Evolutionary conservation across 2,329 filamentous ascomycete species (phyloP), one percentile per base, ranked within the genome.

Genomic region (Hypocreales sp.): DNA sequence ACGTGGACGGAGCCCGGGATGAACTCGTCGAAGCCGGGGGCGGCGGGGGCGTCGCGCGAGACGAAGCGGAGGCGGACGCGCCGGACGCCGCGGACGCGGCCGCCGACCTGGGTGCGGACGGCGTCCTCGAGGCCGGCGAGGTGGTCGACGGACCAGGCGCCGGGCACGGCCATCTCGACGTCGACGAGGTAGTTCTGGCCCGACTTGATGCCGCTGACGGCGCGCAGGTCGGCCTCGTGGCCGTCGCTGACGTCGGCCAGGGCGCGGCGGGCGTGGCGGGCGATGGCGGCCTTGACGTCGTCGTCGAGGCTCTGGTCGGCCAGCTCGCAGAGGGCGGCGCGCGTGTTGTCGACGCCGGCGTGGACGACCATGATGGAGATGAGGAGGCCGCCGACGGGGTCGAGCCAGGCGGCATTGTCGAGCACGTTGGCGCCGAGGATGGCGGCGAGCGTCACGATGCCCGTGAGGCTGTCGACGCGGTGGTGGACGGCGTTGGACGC

Each of bases 401-500:
- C 90, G 27, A 95, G 64, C 86, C 90, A 95, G 17, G 79, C 71
- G 28, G 87, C 86, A 44, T 86, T 78, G 31, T 76, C 67, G 37
- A 94, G 65, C 28, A 92, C 63, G 51, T 95, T 92, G 25, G 86
- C 84, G 24, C 84, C 86, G 12, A 83, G 72, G 42, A 98, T 93
- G 15, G 82, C 87, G 31, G 79, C 64, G 17, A 95, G 67, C 2
- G 90, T 92, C 30, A 95, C 90, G 41, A 95, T 80, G 38, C 87
- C 87, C 2, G 90, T 98, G 31, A 94, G 67, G 32, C 84, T 93
- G 55, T 98, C 90, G 47, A 98, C 77, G 34, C 90, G 82, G 60
- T 95, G 90, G 56, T 98, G 90, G 38, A 95, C 68, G 32, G 90
- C 87, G 47, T 98, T 98, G 32, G 86, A 94, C 21, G 87, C 86